These are phyloP conservation scores for Aspergillus biplanus DNA, from an alignment of 495 filamentous ascomycete genomes.

Conservation along the genomic window DNA sequence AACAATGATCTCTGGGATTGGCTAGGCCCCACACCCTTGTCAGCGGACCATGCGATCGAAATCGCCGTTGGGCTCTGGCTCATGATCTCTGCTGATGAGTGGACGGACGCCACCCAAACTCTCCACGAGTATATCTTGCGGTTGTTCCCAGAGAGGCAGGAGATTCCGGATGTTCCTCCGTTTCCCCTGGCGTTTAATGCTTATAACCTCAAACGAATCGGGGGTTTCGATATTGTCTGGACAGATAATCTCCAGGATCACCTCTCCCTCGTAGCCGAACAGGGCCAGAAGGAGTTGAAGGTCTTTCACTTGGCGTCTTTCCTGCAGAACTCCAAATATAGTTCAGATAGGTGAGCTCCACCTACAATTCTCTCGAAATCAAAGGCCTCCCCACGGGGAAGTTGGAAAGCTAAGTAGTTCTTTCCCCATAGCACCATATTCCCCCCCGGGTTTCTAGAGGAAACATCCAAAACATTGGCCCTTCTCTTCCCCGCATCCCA, in stretches of 20 bases:
- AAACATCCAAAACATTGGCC: slow-evolving; percentile 27
- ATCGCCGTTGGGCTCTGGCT: slow-evolving; percentile 12
- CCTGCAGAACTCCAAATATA: slow-evolving; percentile 12
- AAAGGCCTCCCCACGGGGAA: too few relatives aligned
- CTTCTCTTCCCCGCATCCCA: slow-evolving; percentile 29
- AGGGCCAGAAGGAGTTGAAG: slow-evolving; percentile 12
- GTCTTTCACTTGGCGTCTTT: slow-evolving; percentile 19
- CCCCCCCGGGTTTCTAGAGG: slow-evolving; percentile 26
- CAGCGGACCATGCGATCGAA: slow-evolving; percentile 9
- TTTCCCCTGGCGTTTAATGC: slow-evolving; percentile 18
- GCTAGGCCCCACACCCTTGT: neutral
- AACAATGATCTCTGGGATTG: slow-evolving; percentile 2
- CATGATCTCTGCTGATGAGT: slow-evolving; percentile 13
- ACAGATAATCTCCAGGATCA: slow-evolving; percentile 20
- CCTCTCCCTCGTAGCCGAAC: slow-evolving; percentile 11
- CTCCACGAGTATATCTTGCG: slow-evolving; percentile 16
- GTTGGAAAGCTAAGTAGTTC: neutral
- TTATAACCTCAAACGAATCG: slow-evolving; percentile 15
- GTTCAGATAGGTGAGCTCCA: neutral
- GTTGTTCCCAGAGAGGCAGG: slow-evolving; percentile 3
- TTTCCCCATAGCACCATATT: slow-evolving; percentile 11
- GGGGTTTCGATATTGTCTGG: slow-evolving; percentile 23
- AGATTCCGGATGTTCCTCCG: slow-evolving; percentile 3
- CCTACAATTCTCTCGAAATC: neutral
- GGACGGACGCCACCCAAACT: slow-evolving; percentile 6